Base-by-base conservation (phyloP, 2,329 filamentous ascomycete genomes). In the Botrytis elliptica region DNA sequence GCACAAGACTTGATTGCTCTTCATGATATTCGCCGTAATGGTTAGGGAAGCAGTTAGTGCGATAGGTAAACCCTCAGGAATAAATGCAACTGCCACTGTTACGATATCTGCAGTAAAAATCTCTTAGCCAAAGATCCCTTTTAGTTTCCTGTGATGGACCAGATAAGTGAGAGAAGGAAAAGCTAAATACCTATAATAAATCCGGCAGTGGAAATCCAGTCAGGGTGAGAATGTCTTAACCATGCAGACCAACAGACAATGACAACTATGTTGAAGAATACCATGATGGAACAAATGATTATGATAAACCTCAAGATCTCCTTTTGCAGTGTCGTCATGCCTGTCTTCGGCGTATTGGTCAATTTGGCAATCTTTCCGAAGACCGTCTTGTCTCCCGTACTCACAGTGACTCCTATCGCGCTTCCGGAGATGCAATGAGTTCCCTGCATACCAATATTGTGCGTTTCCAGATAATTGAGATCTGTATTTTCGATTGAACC, bases 21-120 rank as follows among this genome's bases (percentile, higher is more conserved):
- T 86, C 92, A 95, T 94, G 77, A 92, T 87, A 76, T 91, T 92
- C 25, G 92, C 92, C 1, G 88, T 91, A 74, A 94, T 94, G 0
- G 92, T 94, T 77, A 94, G 84, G 29, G 89, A 91, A 1, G 89
- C 88, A 0, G 90, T 91, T 36, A 93, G 83, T 1, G 90, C 90
- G 67, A 93, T 90, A 0, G 91, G 91, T 0, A 93, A 83, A 8
- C 91, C 91, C 82, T 93, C 92, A 0, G 92, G 92, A 12, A 94
- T 92, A 80, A 93, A 93, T 1, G 91, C 91, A 6, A 93, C 89
- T 0, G 90, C 71, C 20, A 73, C 71, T 7, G 71, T 73, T 7
- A 73, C 71, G 36, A 73, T 73, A n/a, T 70, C 66, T 69, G 6
- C 52, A 29, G n/a, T 18, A 42, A 16, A 33, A 40, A 33, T 20